Evolutionary conservation across 208 protist species (phyloP), one percentile per base, ranked within the genome.

Genomic region (Trypanosoma boissoni): DNA sequence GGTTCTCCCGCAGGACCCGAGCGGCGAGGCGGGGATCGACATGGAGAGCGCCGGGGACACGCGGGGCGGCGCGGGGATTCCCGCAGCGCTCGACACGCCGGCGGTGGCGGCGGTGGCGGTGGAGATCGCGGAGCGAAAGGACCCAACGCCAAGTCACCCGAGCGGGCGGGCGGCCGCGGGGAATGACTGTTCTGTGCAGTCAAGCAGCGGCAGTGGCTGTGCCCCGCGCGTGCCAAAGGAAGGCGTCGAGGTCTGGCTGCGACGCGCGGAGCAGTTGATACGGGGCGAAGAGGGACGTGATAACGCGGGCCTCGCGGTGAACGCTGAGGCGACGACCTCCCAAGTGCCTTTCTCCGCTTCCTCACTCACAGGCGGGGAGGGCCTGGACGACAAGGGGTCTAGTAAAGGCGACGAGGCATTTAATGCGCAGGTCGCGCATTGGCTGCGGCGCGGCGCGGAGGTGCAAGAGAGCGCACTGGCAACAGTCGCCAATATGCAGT

Each of bases 341-440:
- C 36, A 24, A 61, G 12, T 26, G 14, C 51, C 21, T 28, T 49
- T 21, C 18, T 18, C n/a, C 23, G 8, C 34, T 12, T 14, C 46
- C 10, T 2, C n/a, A 56, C 32, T 43, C 50, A 61, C 10, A n/a
- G 26, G 4, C 2, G 14, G 24, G 12, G 26, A 44, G 16, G 44
- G 42, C 26, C 23, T 36, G 4, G 31, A 50, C 12, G 28, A n/a
- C 18, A 29, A 39, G 20, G 7, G n/a, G 16, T 36, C 16, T 23
- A 36, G 2, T 34, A 45, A 42, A 4, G 21, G 45, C 7, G 68
- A 80, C 37, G 41, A 43, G 5, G 36, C 68, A 1, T 75, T 80
- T 26, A 65, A 45, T 32, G 58, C 55, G 26, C 56, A 74, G 41
- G 61, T 63, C n/a, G 67, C 67, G 28, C 64, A 80, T 41, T 69